Evolutionary conservation across 495 filamentous ascomycete genomes (phyloP), one percentile per base, ranked within the genome.

Genomic region (Penicillium bialowiezense): DNA sequence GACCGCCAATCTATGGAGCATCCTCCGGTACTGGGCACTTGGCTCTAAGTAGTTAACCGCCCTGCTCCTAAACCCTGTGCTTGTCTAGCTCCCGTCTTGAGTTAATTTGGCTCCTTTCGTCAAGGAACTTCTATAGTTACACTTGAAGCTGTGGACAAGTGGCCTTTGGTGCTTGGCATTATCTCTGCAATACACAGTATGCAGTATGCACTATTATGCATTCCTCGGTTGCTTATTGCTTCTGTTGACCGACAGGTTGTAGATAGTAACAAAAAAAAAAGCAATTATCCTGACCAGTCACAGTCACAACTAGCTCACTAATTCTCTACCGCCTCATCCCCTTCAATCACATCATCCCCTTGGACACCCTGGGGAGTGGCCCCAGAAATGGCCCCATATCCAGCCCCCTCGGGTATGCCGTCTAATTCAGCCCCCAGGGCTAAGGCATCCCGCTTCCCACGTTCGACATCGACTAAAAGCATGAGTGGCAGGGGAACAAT

Each of bases 401-500:
- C 46, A 15, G 52, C 41, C 19, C 48, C 14, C 23, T 59, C 47
- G 5, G 48, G 24, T 15, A 43, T 44, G 14, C 61, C 65, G 52
- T 86, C 85, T 21, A 95, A 74, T 35, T 86, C 75, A 44, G 76
- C 77, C 2, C 86, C 84, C 52, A 96, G 64, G 44, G 80, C 84
- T 41, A 79, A 73, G 15, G 85, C 91, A 62, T 96, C 91, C 26
- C 74, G 72, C 65, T 85, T 89, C 0, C 93, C 93, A 29, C 93
- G 77, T 20, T 95, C 90, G n/a, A 95, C 89, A 68, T 97, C 79
- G 20, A 98, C 87, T 20, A 88, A 79, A 44, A 81, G 84, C 67
- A 97, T 91, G 17, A 97, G 67, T 5, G 90, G 89, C 26, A 90
- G 79, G 10, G 93, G 91, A 0, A 95, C 60, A 31, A 87, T 84